Base-by-base conservation (phyloP, 306 rosid species). In the Psophocarpus tetragonolobus region DNA sequence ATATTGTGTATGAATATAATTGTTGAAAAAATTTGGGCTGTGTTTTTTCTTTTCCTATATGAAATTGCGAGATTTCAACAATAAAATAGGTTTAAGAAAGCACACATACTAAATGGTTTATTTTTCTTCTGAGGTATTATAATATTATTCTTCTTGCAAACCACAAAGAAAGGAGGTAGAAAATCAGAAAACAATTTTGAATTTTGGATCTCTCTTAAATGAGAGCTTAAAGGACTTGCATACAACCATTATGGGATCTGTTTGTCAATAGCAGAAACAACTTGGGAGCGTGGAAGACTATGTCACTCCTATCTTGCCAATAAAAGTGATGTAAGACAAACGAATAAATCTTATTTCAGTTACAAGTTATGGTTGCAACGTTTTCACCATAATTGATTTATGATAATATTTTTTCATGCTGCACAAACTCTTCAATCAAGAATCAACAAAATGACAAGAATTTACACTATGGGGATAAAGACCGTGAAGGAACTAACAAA, bases 231-330 rank as follows among this genome's bases (percentile, higher is more conserved):
- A 88, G 82, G 89, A 84, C 68, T 89, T 95, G 73, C 97, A 92
- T 68, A 77, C 78, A 23, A 80, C 86, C 80, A 83, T 95, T 67
- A 38, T 84, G 18, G 97, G 91, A 51, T 92, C 97, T 27, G 84
- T 91, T 80, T 85, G 89, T 75, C 96, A 90, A 82, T 97, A 92
- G 66, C 87, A 90, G 79, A 83, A 88, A 64, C 97, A 87, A 72
- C 81, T 92, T 67, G 83, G 85, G 81, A 82, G 79, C 87, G 85
- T 95, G 91, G 97, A 95, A 89, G 96, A 92, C 69, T 85, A 86
- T 73, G 85, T 68, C 73, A 56, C 76, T 75, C 93, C 21, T 58
- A 88, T 82, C 87, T 94, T 74, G 81, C 92, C 4, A 88, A 82
- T 36, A 94, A 89, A 92, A 87, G 77, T 80, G 92, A 92, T 80